Evolutionary conservation across 1,139 yeast genomes (phyloP).

Genomic region (Scheffersomyces titani): DNA sequence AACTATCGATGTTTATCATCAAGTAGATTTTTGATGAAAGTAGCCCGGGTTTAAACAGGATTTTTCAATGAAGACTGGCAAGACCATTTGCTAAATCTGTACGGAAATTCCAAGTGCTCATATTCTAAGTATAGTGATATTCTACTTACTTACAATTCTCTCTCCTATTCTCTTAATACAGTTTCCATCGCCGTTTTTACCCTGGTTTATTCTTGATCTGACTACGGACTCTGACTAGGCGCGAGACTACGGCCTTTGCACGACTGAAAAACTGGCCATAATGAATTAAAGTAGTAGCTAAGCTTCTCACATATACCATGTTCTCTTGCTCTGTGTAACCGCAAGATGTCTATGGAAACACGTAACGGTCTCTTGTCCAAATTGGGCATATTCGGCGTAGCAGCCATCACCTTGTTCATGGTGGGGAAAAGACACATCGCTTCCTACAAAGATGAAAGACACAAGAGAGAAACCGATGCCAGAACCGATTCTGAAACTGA

Average conservation of each 20-base stretch:
- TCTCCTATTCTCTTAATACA: background rate
- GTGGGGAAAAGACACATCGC: constrained; percentile 43
- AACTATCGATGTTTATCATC: background rate
- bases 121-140: no score
- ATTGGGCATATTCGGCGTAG: constrained; percentile 33
- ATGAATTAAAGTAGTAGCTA: background rate
- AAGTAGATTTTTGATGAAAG: background rate
- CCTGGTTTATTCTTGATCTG: background rate
- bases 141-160: background rate
- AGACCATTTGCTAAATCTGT: background rate
- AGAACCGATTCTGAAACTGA: constrained; percentile 29
- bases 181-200: no score
- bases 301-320: background rate
- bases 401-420: constrained; percentile 34
- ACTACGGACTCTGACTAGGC: background rate
- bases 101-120: background rate
- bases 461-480: constrained; percentile 41
- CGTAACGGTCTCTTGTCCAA: constrained; percentile 36
- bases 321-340: background rate
- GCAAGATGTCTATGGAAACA: constrained; percentile 30
- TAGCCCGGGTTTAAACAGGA: background rate
- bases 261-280: background rate
- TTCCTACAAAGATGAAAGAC: constrained; percentile 36
- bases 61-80: background rate
- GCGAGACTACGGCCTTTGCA: background rate